Evolutionary conservation across 2,329 filamentous ascomycete genomes (phyloP), one percentile per base, ranked within the genome.

Genomic region (Hypoxylon sp.): DNA sequence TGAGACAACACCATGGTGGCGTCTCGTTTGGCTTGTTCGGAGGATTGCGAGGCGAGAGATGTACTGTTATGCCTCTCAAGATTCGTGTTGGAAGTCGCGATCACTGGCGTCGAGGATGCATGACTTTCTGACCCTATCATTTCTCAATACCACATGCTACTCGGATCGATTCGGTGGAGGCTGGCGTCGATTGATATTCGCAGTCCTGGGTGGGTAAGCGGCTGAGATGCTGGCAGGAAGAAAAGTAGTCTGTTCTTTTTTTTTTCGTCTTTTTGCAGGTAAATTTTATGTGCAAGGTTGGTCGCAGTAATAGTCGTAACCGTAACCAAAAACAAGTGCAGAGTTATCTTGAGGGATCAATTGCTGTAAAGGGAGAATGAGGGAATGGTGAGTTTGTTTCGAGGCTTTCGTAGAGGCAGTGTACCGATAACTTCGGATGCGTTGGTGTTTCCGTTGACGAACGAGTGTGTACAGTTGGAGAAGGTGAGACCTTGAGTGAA

Each of bases 391-490:
- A 56, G 58, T 61, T 51, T 64, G 59, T 44, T 66, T 61, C 44
- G 67, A 70, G 60, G 62, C 35, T 60, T 70, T 67, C 17, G 46
- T 61, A 13, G 15, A 54, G 17, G 44, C 35, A 52, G 44, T 44
- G 54, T 66, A 27, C 64, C 54, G 61, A 67, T 62, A 51, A 58
- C 32, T 44, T 62, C 48, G 48, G 56, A 35, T 67, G 69, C 24
- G 62, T 69, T 67, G 63, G 55, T 66, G 59, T 65, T 69, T 69
- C 46, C 64, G 65, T 56, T 71, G 65, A 73, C 59, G 66, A 78
- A 78, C 68, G 76, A 78, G 70, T 73, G 76, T 76, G 69, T 74
- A 64, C 32, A 75, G 75, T 75, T 76, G 74, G 76, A 75, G 74
- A 73, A 75, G 69, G 74, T 62, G 70, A 68, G 71, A 68, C 64